Evolutionary conservation across 2,329 filamentous ascomycete species (phyloP), one percentile per base, ranked within the genome.

Genomic region (Tolypocladium ovalisporum): DNA sequence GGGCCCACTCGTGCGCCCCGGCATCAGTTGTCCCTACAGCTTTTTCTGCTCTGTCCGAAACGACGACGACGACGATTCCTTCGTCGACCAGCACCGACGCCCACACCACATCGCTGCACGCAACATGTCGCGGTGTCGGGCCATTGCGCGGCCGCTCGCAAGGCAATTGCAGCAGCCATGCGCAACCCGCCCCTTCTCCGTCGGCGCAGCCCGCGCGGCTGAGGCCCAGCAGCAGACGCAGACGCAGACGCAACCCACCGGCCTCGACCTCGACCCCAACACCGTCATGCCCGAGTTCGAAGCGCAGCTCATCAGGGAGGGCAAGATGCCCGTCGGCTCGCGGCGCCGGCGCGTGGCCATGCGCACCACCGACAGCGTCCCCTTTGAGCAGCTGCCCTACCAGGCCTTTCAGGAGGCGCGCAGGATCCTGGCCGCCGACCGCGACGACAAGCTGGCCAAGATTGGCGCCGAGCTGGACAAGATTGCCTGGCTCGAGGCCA

Each of bases 391-490:
- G 70, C 78, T 99, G 63, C 94, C 94, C 22, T 99, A 95, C 76
- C 93, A 97, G 79, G 94, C 90, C 74, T 99, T 97, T 77, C 94
- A 99, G 75, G 92, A 97, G 76, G 94, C 94, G 44, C 84, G 92
- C 61, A 89, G 90, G 70, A 75, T 97, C 54, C 77, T 99, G 57
- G 80, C 85, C 56, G 83, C 83, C 56, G 94, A 99, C 70, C 84
- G 93, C 44, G 78, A 85, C 62, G 83, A 93, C 73, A 97, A 96
- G 76, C 66, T 97, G 54, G 76, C 79, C 60, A 78, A 86, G 66
- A 93, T 99, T 58, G 75, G 82, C 54, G 78, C 73, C 34, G 84
- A 90, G 72, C 75, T 85, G 54, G 79, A 79, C 59, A 84, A 86
- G 70, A 88, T 99, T 67, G 80, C 82, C 57, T 78, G 79, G 59